Evolutionary conservation across 768 basidiomycete genomes (phyloP), one percentile per base, ranked within the genome.

Genomic region (Pulveroboletus sp.): DNA sequence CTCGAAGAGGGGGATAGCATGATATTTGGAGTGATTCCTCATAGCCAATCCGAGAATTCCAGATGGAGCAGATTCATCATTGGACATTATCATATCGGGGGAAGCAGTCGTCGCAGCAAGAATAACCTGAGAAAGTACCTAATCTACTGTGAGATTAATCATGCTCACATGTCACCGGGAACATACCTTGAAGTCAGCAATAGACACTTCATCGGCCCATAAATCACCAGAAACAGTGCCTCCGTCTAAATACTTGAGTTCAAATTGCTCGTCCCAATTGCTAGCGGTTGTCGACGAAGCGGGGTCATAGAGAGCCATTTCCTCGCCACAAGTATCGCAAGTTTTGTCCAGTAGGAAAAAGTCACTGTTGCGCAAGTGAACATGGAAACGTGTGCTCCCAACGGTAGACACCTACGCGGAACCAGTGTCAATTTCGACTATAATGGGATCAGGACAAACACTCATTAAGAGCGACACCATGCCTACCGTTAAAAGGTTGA

Each of bases 11-110:
- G 75, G 70, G 27, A 55, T 59, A 7, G 62, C 53, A 20, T 56
- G 46, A 46, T 68, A 74, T 11, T 47, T 60, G 1, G 72, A 68
- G 41, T 74, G 62, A 24, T 66, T 45, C 19, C 60, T 61, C 66
- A 71, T 74, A 3, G 60, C 73, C 73, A 76, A 69, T 40, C 74
- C 70, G 47, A 68, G 48, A 19, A 67, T 49, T 12, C 64, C 62
- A 36, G 57, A 59, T 7, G 57, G 10, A 16, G 51, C 40, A 32
- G 43, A 52, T 1, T 27, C 14, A 24, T n/a, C n/a, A n/a, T n/a
- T n/a, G 34, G n/a, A n/a, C n/a, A n/a, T n/a, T n/a, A n/a, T 27
- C 21, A 9, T 16, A 7, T 20, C 2, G 16, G 49, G 20, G 23
- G 23, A 13, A n/a, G 55, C 34, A 12, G n/a, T n/a, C n/a, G 46